Evolutionary conservation across 441 rosid species (phyloP).

Genomic region (Geranium incanum): DNA sequence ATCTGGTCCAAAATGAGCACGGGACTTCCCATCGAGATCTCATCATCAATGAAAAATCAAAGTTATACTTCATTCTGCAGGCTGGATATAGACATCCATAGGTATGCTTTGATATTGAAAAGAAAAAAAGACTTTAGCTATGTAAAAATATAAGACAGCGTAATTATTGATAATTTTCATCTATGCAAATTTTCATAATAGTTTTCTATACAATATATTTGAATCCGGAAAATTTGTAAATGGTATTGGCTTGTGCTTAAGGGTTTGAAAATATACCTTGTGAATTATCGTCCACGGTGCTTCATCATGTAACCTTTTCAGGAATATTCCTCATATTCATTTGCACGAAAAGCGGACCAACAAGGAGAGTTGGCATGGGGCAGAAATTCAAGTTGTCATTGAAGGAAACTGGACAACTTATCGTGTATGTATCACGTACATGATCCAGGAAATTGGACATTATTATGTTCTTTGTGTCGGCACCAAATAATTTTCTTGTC

Average conservation of each 20-base stretch:
- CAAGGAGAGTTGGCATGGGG: conserved; percentile 79
- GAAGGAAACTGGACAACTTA: conserved; percentile 99
- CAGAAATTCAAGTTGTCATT: conserved; percentile 87
- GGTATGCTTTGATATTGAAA: conserved; percentile 39
- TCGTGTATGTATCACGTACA: conserved; percentile 44
- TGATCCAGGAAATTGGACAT: background rate
- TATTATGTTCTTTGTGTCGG: background rate
- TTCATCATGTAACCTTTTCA: conserved; percentile 27
- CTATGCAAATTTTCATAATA: conserved; percentile 8
- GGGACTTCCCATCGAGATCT: conserved; percentile 91
- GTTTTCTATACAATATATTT: conserved; percentile 7
- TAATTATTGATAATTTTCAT: background rate
- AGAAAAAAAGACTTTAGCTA: background rate
- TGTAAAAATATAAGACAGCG: background rate
- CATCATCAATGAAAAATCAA: conserved; percentile 85
- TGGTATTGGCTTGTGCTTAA: background rate
- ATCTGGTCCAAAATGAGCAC: conserved; percentile 99
- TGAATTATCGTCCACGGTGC: background rate
- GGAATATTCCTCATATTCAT: conserved; percentile 90
- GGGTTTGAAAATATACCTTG: background rate
- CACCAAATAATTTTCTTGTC: conserved; percentile 15
- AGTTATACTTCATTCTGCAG: conserved; percentile 71
- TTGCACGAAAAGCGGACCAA: conserved; percentile 69
- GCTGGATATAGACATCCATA: conserved; percentile 92
- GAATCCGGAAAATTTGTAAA: background rate